Conservation (phyloP, 352 stramenopile genomes). For the Pythium sukuiense region DNA sequence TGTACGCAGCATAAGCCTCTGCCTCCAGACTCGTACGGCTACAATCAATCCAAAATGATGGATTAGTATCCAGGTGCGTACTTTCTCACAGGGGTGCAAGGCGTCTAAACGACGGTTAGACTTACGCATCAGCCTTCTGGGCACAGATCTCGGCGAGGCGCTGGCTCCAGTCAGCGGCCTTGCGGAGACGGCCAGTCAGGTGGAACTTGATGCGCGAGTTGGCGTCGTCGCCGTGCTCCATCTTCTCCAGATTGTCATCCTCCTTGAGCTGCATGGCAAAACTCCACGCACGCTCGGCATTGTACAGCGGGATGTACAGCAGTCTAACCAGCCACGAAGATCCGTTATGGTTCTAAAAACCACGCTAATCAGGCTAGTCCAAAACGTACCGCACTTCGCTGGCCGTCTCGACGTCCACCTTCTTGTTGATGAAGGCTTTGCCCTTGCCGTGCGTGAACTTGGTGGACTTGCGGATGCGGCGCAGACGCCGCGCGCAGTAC, state of each 20-base stretch:
- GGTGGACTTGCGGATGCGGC: conserved; percentile 85
- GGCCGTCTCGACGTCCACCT: conserved; percentile 79
- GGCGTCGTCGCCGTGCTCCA: conserved; percentile 80
- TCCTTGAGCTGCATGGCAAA: conserved; percentile 92
- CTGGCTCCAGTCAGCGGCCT: conserved; percentile 87
- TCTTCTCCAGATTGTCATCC: conserved; percentile 86
- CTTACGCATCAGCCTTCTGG: conserved; percentile 72
- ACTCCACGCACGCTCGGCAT: conserved; percentile 89
- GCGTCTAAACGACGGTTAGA: conserved; percentile 6
- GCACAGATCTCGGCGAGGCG: conserved; percentile 77
- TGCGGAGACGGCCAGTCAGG: conserved; percentile 82
- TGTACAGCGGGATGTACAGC: conserved; percentile 89
- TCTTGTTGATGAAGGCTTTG: conserved; percentile 81
- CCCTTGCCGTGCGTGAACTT: conserved; percentile 89
- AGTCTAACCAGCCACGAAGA: conserved; percentile 29
- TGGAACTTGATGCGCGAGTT: conserved; percentile 91
- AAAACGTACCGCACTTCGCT: conserved; percentile 50
- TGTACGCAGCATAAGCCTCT: conserved; percentile 87
- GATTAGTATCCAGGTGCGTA: background rate
- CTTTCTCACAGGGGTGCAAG: background rate
- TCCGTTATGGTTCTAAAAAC: background rate
- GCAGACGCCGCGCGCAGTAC: conserved; percentile 87
- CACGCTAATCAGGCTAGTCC: conserved; percentile 7
- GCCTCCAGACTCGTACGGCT: conserved; percentile 87
- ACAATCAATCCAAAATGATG: conserved; percentile 3